These are phyloP conservation scores for Amyloporia xantha DNA, from an alignment of 768 basidiomycete genomes.

Conservation along the genomic window DNA sequence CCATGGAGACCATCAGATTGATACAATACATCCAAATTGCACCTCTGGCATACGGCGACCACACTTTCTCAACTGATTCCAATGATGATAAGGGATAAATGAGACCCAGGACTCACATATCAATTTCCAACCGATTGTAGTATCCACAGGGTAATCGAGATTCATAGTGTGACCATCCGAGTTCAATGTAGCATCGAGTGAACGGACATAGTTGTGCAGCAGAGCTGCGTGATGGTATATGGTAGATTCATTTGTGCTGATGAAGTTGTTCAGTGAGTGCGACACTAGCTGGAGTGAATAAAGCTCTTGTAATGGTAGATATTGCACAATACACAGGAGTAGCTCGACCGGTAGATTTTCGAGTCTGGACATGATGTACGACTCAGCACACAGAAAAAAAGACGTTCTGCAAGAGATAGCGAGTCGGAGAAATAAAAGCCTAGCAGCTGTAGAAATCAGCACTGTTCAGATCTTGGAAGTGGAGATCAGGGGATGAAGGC, in stretches of 20 bases:
- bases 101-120: slow-evolving; percentile 44
- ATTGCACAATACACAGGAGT: slow-evolving; percentile 40
- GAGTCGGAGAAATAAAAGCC: too few relatives aligned
- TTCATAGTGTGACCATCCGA: slow-evolving; percentile 26
- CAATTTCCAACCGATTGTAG: slow-evolving; percentile 42
- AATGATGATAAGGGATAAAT: background rate
- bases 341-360: slow-evolving; percentile 52
- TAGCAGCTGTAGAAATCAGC: too few relatives aligned
- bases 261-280: slow-evolving; percentile 41
- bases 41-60: too few relatives aligned
- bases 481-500: too few relatives aligned
- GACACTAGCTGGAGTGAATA: slow-evolving; percentile 31
- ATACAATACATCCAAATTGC: too few relatives aligned
- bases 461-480: too few relatives aligned
- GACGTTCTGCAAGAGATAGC: too few relatives aligned
- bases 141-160: slow-evolving; percentile 30
- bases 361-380: slow-evolving; percentile 19
- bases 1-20: too few relatives aligned
- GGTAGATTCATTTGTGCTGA: slow-evolving; percentile 37
- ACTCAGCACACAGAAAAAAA: too few relatives aligned
- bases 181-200: slow-evolving; percentile 18
- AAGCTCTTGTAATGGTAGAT: slow-evolving; percentile 43
- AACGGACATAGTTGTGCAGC: slow-evolving; percentile 40
- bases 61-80: background rate
- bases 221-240: slow-evolving; percentile 57